These are phyloP conservation scores for Udeniomyces megalosporus DNA, from an alignment of 768 basidiomycete species.

Conservation along the genomic window DNA sequence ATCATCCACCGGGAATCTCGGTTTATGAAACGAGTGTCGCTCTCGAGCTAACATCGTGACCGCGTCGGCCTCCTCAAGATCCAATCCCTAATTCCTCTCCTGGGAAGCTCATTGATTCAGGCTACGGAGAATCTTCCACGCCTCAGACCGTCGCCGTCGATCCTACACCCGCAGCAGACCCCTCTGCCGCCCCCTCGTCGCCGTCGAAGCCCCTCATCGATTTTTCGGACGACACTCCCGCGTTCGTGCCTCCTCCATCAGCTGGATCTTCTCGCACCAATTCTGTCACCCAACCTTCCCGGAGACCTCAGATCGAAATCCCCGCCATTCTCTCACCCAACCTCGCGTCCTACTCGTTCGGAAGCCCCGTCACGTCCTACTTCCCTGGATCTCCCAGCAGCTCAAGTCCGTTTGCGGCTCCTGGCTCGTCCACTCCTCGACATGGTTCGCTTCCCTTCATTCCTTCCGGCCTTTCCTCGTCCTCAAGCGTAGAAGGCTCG, in stretches of 20 bases:
- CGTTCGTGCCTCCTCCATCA: not conserved
- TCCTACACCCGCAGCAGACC: not conserved
- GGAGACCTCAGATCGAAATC: not conserved
- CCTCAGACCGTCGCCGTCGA: not conserved
- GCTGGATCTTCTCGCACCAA: not conserved
- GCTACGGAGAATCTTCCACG: not conserved
- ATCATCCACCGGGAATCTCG: no score
- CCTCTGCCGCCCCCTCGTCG: not conserved
- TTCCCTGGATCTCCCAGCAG: not conserved
- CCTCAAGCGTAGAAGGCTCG: not conserved
- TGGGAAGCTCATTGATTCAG: no score
- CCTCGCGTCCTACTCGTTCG: not conserved
- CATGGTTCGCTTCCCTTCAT: not conserved
- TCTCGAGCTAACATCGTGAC: no score
- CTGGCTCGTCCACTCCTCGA: no score
- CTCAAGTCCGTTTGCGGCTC: not conserved
- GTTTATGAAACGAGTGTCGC: no score
- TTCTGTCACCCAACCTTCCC: not conserved
- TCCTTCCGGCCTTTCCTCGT: not conserved
- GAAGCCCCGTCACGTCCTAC: not conserved
- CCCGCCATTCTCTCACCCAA: constrained; percentile 7
- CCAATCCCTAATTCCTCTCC: no score
- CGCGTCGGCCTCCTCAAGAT: no score
- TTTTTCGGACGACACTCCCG: not conserved
- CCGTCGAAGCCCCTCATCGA: not conserved